Base-by-base conservation (phyloP, 2,329 filamentous ascomycete genomes). In the Calonectria henricotiae region DNA sequence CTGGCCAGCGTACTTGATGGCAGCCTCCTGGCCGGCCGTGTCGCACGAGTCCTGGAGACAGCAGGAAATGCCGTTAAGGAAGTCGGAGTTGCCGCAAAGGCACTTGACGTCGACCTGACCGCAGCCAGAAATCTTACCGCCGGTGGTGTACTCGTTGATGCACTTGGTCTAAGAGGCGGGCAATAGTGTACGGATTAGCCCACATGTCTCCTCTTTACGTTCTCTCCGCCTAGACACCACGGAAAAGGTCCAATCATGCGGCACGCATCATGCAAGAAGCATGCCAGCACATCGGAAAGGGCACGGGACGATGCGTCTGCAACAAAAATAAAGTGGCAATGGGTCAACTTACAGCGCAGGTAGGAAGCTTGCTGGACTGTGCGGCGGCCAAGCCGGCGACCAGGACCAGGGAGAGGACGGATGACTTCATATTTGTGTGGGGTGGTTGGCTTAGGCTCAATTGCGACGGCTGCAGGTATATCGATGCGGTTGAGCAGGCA, bases 61-160 rank as follows among this genome's bases (percentile, higher is more conserved):
- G 80, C 84, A 86, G 62, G 84, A 82, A 58, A 85, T 84, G 71
- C 73, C 74, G 71, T 75, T 71, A 66, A 86, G 78, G 80, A 85
- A 85, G 49, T 79, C 65, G 55, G 74, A 58, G 79, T 84, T 84
- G 75, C 74, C 77, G 80, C 84, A 86, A 75, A 85, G 79, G 77
- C 84, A 86, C 64, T 73, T 76, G 69, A 84, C 77, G 78, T 85
- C 82, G 75, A 83, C 73, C 51, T 76, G 70, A 32, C 74, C 75
- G 77, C 84, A 86, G 73, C 80, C 83, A 62, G 78, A 83, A 64
- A 85, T 82, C 44, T 73, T 72, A 23, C 65, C 73, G 49, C 80
- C 81, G 27, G 72, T 75, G 30, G 81, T 81, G 77, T 77, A 82
- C 60, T 80, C 64, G 70, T 68, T 74, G 41, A 84, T 77, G 72